A percentile compares a stretch with the other conserved stretches of the same genome.
Evolutionary conservation across 345 rosid species (phyloP).

Genomic region (Boechera stricta): DNA sequence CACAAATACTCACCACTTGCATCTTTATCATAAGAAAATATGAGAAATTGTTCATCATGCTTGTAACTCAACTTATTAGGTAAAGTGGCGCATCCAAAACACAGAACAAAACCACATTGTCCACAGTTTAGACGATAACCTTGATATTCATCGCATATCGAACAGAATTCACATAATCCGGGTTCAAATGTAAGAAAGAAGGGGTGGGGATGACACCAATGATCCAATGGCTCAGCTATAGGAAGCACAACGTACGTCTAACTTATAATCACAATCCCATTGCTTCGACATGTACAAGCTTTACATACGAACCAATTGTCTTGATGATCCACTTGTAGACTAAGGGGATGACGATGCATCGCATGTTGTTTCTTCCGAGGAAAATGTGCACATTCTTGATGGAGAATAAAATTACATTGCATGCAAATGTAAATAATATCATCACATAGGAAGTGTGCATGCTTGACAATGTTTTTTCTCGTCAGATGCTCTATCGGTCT

Average conservation of each 20-base stretch:
- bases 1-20: neutral
- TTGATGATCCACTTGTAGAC: neutral
- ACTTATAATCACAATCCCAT: neutral
- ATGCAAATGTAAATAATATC: slow-evolving; percentile 27
- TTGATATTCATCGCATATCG: neutral
- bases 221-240: slow-evolving; percentile 11
- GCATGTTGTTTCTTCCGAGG: slow-evolving; percentile 21
- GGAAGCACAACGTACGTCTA: slow-evolving; percentile 7
- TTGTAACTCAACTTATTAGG: slow-evolving; percentile 18
- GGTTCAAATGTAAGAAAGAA: neutral
- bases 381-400: slow-evolving; percentile 38
- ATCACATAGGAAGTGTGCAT: slow-evolving; percentile 29
- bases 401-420: slow-evolving; percentile 37
- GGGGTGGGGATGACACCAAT: slow-evolving; percentile 6
- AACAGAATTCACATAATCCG: neutral
- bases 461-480: slow-evolving; percentile 20
- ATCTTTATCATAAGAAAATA: neutral
- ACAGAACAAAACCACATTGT: slow-evolving; percentile 14
- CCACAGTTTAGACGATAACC: neutral
- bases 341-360: slow-evolving; percentile 16
- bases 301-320: accelerated
- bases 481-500: neutral
- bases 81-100: neutral
- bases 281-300: accelerated
- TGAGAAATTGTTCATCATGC: slow-evolving; percentile 30